Conservation (phyloP, 176 grass and related monocot species). For the Triticum aestivum region DNA sequence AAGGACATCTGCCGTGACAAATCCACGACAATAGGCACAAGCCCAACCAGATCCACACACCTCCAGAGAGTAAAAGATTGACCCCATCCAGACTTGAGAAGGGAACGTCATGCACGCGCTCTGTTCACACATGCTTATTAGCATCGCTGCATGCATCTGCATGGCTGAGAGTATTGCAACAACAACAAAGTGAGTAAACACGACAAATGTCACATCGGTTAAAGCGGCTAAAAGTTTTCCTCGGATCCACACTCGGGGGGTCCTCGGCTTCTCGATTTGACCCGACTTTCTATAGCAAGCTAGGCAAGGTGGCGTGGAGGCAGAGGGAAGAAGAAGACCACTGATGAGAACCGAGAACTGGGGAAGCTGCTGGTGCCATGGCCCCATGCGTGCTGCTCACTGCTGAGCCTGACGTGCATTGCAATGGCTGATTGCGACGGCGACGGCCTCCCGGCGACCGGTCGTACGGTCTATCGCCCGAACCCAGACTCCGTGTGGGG, state of each 20-base stretch:
- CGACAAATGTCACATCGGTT: slow-evolving; percentile 14
- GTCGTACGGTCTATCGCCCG: slow-evolving; percentile 24
- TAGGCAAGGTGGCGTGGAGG: slow-evolving; percentile 9
- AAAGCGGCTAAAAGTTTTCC: slow-evolving; percentile 5
- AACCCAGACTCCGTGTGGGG: slow-evolving; percentile 35
- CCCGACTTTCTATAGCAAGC: slow-evolving; percentile 25
- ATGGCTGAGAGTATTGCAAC: not conserved
- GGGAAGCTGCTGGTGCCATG: not conserved
- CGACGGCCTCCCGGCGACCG: not conserved
- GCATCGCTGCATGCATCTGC: not conserved
- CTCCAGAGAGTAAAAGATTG: too few species aligned
- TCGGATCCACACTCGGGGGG: slow-evolving; percentile 12
- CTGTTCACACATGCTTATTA: not conserved
- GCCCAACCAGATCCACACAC: too few species aligned
- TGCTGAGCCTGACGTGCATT: slow-evolving; percentile 8
- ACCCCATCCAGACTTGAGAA: too few species aligned
- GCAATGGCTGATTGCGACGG: not conserved
- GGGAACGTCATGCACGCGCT: not conserved
- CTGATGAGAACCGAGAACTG: not conserved
- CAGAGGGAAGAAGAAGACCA: not conserved
- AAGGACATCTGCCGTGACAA: too few species aligned
- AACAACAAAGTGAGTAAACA: not conserved
- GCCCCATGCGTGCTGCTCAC: not conserved
- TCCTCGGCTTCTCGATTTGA: slow-evolving; percentile 23
- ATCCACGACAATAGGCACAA: too few species aligned